phyloP scores from a whole-genome alignment of 257 asterid genomes.

The Paraleonurus japonicus region DNA sequence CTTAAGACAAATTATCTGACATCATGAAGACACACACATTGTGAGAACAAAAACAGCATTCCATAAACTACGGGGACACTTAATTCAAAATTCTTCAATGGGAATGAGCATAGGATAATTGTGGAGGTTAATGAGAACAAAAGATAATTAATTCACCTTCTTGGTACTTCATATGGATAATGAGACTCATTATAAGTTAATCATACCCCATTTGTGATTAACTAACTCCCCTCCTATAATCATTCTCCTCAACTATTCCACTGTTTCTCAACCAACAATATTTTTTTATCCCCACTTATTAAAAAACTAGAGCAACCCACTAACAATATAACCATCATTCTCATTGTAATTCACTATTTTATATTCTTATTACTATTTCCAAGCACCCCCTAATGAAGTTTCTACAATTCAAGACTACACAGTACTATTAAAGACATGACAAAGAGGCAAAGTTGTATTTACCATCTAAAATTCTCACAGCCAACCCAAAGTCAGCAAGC shows the following conservation, averaged over 20 bases:
- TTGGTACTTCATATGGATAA: too few species aligned
- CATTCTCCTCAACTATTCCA: neutral
- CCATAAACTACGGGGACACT: neutral
- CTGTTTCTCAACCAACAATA: neutral
- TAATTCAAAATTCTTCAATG: neutral
- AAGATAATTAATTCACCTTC: too few species aligned
- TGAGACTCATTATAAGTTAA: too few species aligned
- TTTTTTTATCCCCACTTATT: neutral
- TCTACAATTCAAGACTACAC: neutral
- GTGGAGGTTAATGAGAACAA: neutral
- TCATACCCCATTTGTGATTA: too few species aligned
- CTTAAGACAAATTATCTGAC: neutral
- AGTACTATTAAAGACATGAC: neutral
- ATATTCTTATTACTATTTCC: neutral
- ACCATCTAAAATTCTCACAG: constrained; percentile 79
- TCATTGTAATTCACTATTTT: neutral
- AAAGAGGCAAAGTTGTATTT: constrained; percentile 25
- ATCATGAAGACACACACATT: neutral
- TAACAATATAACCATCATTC: neutral
- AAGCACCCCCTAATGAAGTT: neutral
- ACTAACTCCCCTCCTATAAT: neutral
- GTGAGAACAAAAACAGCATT: neutral
- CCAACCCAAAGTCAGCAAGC: constrained; percentile 88
- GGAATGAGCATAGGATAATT: neutral
- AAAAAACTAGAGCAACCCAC: neutral